phyloP scores from a whole-genome alignment of 495 filamentous ascomycete species.

The Parathielavia hyrcaniae region DNA sequence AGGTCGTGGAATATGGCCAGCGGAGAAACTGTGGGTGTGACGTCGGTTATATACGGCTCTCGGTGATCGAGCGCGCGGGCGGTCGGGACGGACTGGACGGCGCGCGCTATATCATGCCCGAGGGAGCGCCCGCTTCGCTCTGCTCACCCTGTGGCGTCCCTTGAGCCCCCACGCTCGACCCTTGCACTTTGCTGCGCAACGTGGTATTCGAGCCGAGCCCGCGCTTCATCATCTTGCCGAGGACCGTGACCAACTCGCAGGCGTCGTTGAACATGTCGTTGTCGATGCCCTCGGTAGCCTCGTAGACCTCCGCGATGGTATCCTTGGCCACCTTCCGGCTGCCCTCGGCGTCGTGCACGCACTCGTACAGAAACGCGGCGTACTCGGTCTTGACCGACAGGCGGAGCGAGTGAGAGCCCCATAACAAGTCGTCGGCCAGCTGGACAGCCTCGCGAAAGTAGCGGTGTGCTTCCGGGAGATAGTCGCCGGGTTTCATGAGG shows the following conservation, averaged over 20 bases:
- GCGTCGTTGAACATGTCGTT: slow-evolving; percentile 82
- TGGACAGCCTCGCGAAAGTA: slow-evolving; percentile 73
- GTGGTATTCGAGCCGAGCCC: slow-evolving; percentile 41
- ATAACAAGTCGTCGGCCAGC: slow-evolving; percentile 67
- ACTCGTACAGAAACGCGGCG: slow-evolving; percentile 92
- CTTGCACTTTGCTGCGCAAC: slow-evolving; percentile 26
- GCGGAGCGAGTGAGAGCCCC: slow-evolving; percentile 83
- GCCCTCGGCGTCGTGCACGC: slow-evolving; percentile 69
- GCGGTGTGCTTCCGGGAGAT: slow-evolving; percentile 69
- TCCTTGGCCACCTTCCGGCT: slow-evolving; percentile 70
- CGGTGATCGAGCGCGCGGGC: neutral
- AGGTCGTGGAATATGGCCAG: neutral
- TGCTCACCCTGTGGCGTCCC: slow-evolving; percentile 25
- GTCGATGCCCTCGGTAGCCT: slow-evolving; percentile 82
- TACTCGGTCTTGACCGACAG: slow-evolving; percentile 90
- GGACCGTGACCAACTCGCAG: slow-evolving; percentile 63
- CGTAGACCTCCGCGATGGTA: slow-evolving; percentile 86
- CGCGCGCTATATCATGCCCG: slow-evolving; percentile 28
- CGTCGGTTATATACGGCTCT: neutral
- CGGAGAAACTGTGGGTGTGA: neutral
- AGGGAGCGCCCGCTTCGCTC: slow-evolving; percentile 17
- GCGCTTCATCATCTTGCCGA: slow-evolving; percentile 73
- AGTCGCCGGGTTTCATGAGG: slow-evolving; percentile 73
- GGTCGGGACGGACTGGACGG: neutral
- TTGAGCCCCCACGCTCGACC: slow-evolving; percentile 26